Percentiles rank a stretch among this genome's conserved stretches.
Evolutionary conservation across 352 stramenopile species (phyloP).

Genomic region (Phytopythium helicoides): DNA sequence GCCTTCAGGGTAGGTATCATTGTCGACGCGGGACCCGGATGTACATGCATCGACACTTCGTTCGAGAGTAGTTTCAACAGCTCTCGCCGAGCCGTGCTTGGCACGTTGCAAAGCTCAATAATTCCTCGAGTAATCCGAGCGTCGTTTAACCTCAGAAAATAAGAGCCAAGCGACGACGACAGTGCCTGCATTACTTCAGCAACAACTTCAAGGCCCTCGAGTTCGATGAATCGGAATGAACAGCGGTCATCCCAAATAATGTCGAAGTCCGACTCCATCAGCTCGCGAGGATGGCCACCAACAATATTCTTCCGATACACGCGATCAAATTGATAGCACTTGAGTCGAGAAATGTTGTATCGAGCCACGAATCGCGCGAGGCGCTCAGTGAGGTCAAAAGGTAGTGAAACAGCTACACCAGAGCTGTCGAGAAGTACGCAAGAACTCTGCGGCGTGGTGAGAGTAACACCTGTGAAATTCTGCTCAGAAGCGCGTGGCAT

Average conservation of each 20-base stretch:
- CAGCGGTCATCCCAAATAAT: conserved; percentile 80
- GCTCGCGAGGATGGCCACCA: conserved; percentile 75
- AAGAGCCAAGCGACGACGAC: conserved; percentile 55
- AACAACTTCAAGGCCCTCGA: conserved; percentile 78
- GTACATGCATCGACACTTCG: conserved; percentile 64
- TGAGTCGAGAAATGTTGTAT: conserved; percentile 77
- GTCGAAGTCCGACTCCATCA: conserved; percentile 82
- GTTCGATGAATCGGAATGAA: conserved; percentile 64
- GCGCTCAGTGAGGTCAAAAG: conserved; percentile 83
- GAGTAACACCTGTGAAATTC: conserved; percentile 62
- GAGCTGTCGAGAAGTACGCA: conserved; percentile 68
- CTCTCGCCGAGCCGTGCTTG: conserved; percentile 49
- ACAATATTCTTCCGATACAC: conserved; percentile 78
- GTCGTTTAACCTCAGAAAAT: conserved; percentile 82
- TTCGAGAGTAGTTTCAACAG: conserved; percentile 78
- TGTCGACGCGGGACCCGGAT: conserved; percentile 56
- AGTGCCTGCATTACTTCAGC: conserved; percentile 70
- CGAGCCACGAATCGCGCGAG: conserved; percentile 78
- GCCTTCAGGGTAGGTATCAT: conserved; percentile 57
- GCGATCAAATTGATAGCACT: conserved; percentile 85
- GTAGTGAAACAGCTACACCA: conserved; percentile 79
- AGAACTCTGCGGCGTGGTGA: conserved; percentile 52
- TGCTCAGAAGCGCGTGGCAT: conserved; percentile 68
- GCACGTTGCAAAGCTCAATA: conserved; percentile 65
- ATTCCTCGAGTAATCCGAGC: conserved; percentile 65